phyloP scores from a whole-genome alignment of 495 filamentous ascomycete genomes.

The Paragyromitra xinjiangensis region DNA sequence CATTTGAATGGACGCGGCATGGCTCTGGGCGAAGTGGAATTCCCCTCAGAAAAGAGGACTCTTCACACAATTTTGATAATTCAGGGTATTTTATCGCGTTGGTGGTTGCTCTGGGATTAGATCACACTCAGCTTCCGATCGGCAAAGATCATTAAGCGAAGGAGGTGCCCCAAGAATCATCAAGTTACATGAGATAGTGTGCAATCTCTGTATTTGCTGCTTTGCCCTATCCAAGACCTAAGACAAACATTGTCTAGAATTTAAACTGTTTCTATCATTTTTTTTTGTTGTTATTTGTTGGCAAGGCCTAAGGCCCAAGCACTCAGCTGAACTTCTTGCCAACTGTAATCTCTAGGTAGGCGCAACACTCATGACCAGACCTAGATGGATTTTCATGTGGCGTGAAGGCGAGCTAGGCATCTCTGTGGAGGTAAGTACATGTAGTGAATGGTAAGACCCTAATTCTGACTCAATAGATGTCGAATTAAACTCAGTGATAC shows the following conservation, averaged over 20 bases:
- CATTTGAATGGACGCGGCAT: slow-evolving; percentile 53
- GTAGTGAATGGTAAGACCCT: not conserved
- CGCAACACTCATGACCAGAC: no score
- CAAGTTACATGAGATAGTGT: slow-evolving; percentile 9
- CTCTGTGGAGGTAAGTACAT: not conserved
- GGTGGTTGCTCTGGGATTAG: slow-evolving; percentile 15
- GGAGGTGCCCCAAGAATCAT: not conserved
- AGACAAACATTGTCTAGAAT: not conserved
- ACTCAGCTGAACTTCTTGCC: not conserved
- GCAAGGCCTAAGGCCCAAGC: not conserved
- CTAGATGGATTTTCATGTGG: not conserved
- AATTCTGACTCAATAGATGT: not conserved
- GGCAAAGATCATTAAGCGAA: slow-evolving; percentile 12
- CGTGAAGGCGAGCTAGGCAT: not conserved
- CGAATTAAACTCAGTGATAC: not conserved
- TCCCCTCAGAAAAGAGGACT: not conserved
- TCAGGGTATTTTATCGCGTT: slow-evolving; percentile 2
- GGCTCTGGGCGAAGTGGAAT: not conserved
- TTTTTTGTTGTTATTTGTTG: not conserved
- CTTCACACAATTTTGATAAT: slow-evolving; percentile 3
- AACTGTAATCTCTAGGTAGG: no score
- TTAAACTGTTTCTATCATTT: slow-evolving; percentile 7
- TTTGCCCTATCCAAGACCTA: not conserved
- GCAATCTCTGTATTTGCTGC: not conserved
- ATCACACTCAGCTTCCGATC: not conserved